phyloP scores from a whole-genome alignment of 2,329 filamentous ascomycete genomes.

The Mariannaea sp. region DNA sequence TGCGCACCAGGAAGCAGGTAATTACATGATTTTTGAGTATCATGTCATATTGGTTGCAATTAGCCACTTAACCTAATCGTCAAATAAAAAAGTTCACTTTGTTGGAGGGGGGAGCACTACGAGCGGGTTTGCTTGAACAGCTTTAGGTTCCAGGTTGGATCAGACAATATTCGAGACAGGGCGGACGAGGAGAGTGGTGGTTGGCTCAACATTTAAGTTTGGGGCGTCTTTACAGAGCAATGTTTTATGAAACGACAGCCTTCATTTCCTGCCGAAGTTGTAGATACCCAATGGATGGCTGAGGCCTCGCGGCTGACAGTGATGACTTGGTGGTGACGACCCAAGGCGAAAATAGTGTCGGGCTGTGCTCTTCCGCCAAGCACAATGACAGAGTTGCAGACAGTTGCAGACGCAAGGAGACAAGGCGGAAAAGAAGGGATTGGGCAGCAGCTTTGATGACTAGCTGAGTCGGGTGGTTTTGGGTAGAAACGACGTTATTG shows the following conservation, averaged over 20 bases:
- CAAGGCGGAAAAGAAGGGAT: not conserved
- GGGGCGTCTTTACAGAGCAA: not conserved
- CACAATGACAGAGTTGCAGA: not conserved
- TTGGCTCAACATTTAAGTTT: not conserved
- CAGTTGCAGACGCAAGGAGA: too few relatives aligned
- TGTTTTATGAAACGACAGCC: not conserved
- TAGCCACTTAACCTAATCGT: too few relatives aligned
- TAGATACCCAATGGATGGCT: not conserved
- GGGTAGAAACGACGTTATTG: not conserved
- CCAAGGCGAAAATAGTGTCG: not conserved
- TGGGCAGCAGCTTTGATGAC: not conserved
- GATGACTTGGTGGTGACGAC: not conserved
- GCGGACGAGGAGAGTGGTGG: not conserved
- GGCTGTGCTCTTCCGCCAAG: not conserved
- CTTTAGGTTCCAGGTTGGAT: not conserved
- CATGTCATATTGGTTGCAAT: too few relatives aligned
- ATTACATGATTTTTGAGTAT: not conserved
- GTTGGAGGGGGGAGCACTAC: too few relatives aligned
- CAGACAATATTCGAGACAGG: slow-evolving; percentile 13
- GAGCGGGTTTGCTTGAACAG: too few relatives aligned
- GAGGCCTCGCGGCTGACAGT: not conserved
- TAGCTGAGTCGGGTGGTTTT: not conserved
- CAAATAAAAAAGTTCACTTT: too few relatives aligned
- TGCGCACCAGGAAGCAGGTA: not conserved
- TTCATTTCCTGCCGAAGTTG: not conserved